These are phyloP conservation scores for Mrakia frigida DNA, from an alignment of 768 basidiomycete genomes.

Conservation along the genomic window DNA sequence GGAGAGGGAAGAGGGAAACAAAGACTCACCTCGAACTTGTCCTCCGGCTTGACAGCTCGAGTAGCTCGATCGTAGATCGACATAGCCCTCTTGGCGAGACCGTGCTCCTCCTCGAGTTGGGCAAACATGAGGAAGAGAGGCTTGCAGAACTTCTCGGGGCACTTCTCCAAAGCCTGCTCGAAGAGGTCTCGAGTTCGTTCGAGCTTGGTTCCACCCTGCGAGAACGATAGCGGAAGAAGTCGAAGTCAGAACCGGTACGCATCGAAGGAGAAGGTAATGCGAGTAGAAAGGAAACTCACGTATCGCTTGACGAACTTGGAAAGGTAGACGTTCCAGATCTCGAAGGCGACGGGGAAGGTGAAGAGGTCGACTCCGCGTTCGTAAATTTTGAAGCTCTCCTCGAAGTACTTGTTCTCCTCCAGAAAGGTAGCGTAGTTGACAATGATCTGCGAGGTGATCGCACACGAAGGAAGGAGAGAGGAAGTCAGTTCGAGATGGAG, in stretches of 20 bases:
- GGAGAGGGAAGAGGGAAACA: neutral
- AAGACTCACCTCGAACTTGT: conserved; percentile 80
- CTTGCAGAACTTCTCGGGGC: conserved; percentile 90
- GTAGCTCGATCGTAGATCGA: conserved; percentile 90
- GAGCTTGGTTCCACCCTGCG: conserved; percentile 81
- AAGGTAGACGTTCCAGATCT: conserved; percentile 98
- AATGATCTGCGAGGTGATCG: conserved; percentile 60
- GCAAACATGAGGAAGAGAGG: conserved; percentile 93
- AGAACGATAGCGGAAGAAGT: neutral
- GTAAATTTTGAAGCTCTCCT: conserved; percentile 98
- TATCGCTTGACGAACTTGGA: conserved; percentile 96
- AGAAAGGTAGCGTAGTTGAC: conserved; percentile 95
- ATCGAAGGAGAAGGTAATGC: neutral
- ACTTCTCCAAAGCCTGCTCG: conserved; percentile 94
- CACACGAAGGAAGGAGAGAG: too few relatives aligned
- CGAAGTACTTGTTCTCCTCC: conserved; percentile 96
- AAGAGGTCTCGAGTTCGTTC: conserved; percentile 96
- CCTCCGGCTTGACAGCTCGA: conserved; percentile 73
- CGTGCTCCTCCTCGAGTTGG: conserved; percentile 89
- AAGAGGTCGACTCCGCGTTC: conserved; percentile 96
- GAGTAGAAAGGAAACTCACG: conserved; percentile 51
- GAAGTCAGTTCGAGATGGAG: neutral
- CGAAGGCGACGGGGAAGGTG: conserved; percentile 95
- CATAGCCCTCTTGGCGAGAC: conserved; percentile 94
- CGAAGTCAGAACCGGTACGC: neutral